Percentiles rank a stretch among this genome's conserved stretches.
Evolutionary conservation across 148 eudicot species (phyloP).

Genomic region (Rhododendron williamsianum): DNA sequence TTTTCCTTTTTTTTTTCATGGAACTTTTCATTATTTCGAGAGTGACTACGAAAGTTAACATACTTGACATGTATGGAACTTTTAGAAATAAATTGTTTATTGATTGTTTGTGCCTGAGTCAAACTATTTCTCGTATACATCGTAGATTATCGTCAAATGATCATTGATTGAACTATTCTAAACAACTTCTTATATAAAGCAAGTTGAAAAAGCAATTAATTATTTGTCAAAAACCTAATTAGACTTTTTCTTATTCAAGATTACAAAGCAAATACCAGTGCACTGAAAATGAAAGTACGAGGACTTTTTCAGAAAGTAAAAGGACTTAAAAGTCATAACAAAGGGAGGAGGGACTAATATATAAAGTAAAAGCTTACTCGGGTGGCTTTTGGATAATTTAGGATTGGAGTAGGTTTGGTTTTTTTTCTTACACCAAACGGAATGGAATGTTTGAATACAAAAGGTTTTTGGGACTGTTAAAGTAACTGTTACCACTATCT

Average conservation of each 20-base stretch:
- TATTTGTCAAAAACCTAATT: background rate
- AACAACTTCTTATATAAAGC: background rate
- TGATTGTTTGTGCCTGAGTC: background rate
- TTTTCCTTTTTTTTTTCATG: background rate
- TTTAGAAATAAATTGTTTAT: background rate
- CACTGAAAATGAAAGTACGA: background rate
- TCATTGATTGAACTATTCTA: background rate
- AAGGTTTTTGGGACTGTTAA: background rate
- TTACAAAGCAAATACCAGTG: background rate
- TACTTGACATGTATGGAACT: background rate
- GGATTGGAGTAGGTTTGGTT: background rate
- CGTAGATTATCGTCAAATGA: background rate
- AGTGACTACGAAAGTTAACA: background rate
- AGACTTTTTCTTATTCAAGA: background rate
- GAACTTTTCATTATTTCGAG: background rate
- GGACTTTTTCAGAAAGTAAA: background rate
- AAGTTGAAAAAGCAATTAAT: background rate
- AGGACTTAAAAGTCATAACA: background rate
- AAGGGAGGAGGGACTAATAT: background rate
- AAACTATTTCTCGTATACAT: background rate
- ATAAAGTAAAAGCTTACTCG: background rate
- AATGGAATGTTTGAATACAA: background rate
- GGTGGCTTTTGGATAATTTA: background rate
- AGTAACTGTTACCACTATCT: conserved; percentile 36
- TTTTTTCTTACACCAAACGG: background rate